These are phyloP conservation scores for Vaccinium macrocarpon DNA, from an alignment of 148 eudicot species.

Conservation along the genomic window DNA sequence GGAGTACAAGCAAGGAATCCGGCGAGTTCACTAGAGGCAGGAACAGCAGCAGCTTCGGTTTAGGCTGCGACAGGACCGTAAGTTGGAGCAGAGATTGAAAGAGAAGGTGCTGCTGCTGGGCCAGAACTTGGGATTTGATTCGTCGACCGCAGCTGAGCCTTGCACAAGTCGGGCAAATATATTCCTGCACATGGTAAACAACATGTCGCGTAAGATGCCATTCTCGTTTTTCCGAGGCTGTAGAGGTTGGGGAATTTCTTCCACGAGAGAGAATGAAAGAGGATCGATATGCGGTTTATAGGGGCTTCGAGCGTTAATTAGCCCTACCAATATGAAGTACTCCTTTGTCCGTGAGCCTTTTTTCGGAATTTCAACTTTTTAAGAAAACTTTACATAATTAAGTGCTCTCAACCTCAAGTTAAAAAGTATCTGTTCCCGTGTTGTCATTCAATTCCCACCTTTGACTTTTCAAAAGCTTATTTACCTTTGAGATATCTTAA, in stretches of 20 bases:
- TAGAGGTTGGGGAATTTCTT: not conserved
- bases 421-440: not conserved
- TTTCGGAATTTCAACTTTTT: not conserved
- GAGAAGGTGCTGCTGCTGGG: constrained; percentile 17
- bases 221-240: not conserved
- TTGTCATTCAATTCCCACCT: not conserved
- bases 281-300: not conserved
- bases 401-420: not conserved
- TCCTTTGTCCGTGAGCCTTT: not conserved
- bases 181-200: constrained; percentile 24
- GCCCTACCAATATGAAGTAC: not conserved
- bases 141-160: constrained; percentile 28
- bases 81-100: constrained; percentile 18
- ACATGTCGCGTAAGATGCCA: not conserved
- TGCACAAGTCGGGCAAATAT: constrained; percentile 31
- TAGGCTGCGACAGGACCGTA: not conserved
- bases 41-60: constrained; percentile 16
- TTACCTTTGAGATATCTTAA: not conserved
- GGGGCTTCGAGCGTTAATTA: no score
- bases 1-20: constrained; percentile 19
- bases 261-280: not conserved
- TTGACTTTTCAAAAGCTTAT: not conserved
- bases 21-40: constrained; percentile 2
- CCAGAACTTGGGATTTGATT: constrained; percentile 33
- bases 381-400: not conserved